Evolutionary conservation across 129 eudicot genomes (phyloP), one percentile per base, ranked within the genome.

Genomic region (Tagetes patula): DNA sequence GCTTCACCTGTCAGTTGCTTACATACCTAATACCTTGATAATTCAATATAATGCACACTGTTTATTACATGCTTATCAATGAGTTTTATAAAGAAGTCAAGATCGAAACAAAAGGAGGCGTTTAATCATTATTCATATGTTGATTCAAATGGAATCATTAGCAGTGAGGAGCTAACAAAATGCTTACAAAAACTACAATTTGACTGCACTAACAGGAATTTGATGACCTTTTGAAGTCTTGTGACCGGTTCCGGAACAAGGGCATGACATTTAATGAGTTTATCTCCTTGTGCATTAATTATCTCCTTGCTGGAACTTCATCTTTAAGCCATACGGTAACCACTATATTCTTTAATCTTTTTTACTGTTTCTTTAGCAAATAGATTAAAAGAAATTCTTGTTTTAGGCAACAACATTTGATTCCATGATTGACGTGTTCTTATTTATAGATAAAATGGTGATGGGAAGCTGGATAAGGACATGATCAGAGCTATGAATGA

Each of bases 371-470:
- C 31, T 68, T n/a, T n/a, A 14, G 31, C 8, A 69, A 32, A 14
- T 34, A 56, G 52, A 37, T 76, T 3, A 6, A 54, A 8, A 3
- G 2, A 7, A 20, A 32, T 70, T 42, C 13, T 64, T 39, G 40
- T 82, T 68, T 54, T 86, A 85, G 90, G 72, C 70, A 53, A 65
- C 79, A 54, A 68, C 85, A 45, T 88, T 88, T 55, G 87, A 85
- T 46, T 69, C 79, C 31, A 81, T 85, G 34, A 75, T 85, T 48
- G 86, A 88, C 77, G 95, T 84, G 27, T 88, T 88, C 70, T 42
- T 83, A 77, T 85, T 72, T 82, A 84, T 88, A 62, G 95, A 88
- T 67, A 88, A 85, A 79, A 88, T 66, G 88, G 90, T 40, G 88
- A 85, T 54, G 95, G 95, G 60, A 88, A 81, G 75, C 67, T 88